phyloP scores from a whole-genome alignment of 371 early-diverging fungal species.

The Quaeritorhiza haematococci region DNA sequence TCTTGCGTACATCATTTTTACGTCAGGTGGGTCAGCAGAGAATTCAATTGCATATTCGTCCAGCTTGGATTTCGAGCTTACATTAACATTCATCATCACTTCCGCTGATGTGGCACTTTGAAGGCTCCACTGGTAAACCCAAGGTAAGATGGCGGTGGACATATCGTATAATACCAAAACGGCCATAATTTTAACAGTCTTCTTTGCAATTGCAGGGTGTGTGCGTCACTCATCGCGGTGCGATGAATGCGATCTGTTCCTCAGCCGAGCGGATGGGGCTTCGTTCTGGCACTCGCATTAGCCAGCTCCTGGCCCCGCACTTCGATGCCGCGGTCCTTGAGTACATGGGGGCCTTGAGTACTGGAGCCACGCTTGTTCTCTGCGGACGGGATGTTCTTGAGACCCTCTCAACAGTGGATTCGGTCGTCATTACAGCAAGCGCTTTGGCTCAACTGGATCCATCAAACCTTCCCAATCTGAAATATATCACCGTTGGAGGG shows the following conservation, averaged over 20 bases:
- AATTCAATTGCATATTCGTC: no score
- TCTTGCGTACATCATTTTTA: constrained; percentile 32
- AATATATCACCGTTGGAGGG: constrained; percentile 12
- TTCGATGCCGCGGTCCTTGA: constrained; percentile 23
- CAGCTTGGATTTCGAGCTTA: no score
- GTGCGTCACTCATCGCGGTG: constrained; percentile 26
- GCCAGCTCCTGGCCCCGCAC: constrained; percentile 10
- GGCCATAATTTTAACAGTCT: no score
- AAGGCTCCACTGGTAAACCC: constrained; percentile 48
- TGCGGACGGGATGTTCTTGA: constrained; percentile 9
- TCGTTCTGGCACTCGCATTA: not conserved
- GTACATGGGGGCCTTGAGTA: constrained; percentile 11
- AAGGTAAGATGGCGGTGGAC: no score
- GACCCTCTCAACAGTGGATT: no score
- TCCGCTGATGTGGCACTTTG: no score
- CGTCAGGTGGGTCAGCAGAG: no score
- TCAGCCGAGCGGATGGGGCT: not conserved
- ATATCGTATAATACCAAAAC: no score
- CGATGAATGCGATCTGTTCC: constrained; percentile 11
- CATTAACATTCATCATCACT: no score
- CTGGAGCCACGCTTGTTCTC: constrained; percentile 19
- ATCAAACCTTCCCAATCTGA: constrained; percentile 8
- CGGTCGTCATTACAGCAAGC: no score
- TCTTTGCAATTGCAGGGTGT: no score
- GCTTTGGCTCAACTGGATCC: no score